These are phyloP conservation scores for Flueggea neowawraea DNA, from an alignment of 441 rosid genomes.

Conservation along the genomic window DNA sequence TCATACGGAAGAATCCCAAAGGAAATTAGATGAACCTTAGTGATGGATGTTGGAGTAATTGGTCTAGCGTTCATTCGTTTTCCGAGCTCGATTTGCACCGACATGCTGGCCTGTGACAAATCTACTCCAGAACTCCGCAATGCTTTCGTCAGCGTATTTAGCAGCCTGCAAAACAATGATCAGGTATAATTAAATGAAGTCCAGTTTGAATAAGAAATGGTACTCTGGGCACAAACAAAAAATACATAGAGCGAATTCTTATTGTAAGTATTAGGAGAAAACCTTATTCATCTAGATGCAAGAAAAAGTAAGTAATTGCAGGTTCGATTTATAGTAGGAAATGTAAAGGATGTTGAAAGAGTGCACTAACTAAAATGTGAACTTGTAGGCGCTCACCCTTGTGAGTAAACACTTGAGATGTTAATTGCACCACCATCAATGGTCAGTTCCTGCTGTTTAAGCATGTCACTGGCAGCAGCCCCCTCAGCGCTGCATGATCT, in stretches of 20 bases:
- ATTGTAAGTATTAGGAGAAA: no score
- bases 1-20: background rate
- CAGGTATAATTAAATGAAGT: no score
- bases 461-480: conserved; percentile 30
- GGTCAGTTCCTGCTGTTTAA: conserved; percentile 49
- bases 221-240: no score
- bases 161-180: conserved; percentile 38
- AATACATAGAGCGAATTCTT: no score
- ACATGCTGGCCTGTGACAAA: conserved; percentile 77
- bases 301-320: no score
- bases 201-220: no score
- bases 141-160: conserved; percentile 72
- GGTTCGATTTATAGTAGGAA: no score
- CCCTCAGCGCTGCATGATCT: conserved; percentile 25
- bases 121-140: conserved; percentile 86
- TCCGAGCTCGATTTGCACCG: conserved; percentile 84
- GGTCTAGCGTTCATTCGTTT: conserved; percentile 36
- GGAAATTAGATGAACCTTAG: conserved; percentile 26
- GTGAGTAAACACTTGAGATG: conserved; percentile 79
- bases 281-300: no score
- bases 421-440: conserved; percentile 75
- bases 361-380: no score
- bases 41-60: conserved; percentile 19
- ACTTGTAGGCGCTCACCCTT: conserved; percentile 49
- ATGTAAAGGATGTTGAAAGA: no score